A percentile compares a stretch with the other conserved stretches of the same genome.
Evolutionary conservation across 2,329 filamentous ascomycete genomes (phyloP).

Genomic region (Ceratocystis destructans): DNA sequence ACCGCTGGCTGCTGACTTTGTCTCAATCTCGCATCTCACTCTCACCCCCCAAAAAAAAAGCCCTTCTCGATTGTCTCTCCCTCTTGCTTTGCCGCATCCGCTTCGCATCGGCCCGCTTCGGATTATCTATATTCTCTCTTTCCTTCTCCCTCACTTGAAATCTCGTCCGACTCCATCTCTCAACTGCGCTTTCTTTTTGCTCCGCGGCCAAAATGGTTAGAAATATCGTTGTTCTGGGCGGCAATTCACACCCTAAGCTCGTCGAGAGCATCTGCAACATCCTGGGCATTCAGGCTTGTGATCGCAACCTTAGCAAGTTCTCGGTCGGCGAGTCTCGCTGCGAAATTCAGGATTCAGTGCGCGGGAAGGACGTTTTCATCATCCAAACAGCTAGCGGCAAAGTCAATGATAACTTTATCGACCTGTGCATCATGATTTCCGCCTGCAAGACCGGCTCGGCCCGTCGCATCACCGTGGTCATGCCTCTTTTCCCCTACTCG

Average conservation of each 20-base stretch:
- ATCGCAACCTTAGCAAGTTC: constrained; percentile 81
- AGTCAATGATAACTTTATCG: constrained; percentile 93
- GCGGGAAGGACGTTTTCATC: constrained; percentile 97
- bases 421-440: constrained; percentile 95
- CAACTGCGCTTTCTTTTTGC: background rate
- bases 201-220: constrained; percentile 56
- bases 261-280: constrained; percentile 77
- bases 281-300: constrained; percentile 72
- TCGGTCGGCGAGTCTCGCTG: constrained; percentile 88
- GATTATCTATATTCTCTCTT: background rate
- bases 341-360: constrained; percentile 90
- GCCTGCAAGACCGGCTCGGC: constrained; percentile 92
- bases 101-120: constrained; percentile 4
- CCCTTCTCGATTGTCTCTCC: background rate
- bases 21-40: background rate
- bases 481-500: constrained; percentile 93
- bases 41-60: too few species aligned
- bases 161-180: background rate
- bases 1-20: background rate
- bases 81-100: constrained; percentile 1
- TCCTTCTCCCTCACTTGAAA: background rate
- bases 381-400: constrained; percentile 86
- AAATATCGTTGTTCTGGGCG: constrained; percentile 87
- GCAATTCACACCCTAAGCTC: constrained; percentile 80
- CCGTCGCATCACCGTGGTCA: constrained; percentile 80